Evolutionary conservation across 2,329 filamentous ascomycete species (phyloP).

Genomic region (Claviceps humidiphila): DNA sequence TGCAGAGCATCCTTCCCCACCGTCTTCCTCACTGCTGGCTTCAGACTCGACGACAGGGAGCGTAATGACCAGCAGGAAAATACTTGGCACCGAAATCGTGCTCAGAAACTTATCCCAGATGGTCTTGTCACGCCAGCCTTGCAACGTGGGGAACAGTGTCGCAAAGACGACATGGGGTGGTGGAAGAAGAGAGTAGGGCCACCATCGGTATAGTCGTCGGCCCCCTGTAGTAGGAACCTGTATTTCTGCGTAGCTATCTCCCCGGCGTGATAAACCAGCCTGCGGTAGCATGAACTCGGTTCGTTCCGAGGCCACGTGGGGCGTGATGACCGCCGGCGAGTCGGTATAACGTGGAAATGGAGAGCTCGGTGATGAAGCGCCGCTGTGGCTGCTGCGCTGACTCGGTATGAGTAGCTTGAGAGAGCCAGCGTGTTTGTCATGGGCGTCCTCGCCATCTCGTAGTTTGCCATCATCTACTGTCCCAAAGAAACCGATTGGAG

Average conservation of each 20-base stretch:
- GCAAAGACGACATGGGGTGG: slow-evolving; percentile 56
- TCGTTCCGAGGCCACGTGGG: slow-evolving; percentile 25
- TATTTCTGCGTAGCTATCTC: slow-evolving; percentile 33
- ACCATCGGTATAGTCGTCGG: slow-evolving; percentile 51
- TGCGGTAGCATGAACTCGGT: slow-evolving; percentile 44
- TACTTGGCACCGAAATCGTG: slow-evolving; percentile 72
- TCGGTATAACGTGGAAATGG: slow-evolving; percentile 61
- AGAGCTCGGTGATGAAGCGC: slow-evolving; percentile 35
- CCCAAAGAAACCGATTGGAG: slow-evolving; percentile 18
- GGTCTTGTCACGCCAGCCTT: slow-evolving; percentile 69
- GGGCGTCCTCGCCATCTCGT: neutral
- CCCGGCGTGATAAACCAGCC: slow-evolving; percentile 22
- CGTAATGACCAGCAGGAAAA: slow-evolving; percentile 81
- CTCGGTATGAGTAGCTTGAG: slow-evolving; percentile 36
- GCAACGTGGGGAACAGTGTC: slow-evolving; percentile 78
- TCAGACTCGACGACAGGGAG: slow-evolving; percentile 77
- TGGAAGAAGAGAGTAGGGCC: slow-evolving; percentile 65
- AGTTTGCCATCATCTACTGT: neutral
- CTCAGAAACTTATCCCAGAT: slow-evolving; percentile 75
- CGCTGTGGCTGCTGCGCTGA: slow-evolving; percentile 28
- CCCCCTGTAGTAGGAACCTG: slow-evolving; percentile 23
- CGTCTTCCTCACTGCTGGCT: slow-evolving; percentile 32
- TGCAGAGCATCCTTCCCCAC: slow-evolving; percentile 16
- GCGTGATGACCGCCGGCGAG: slow-evolving; percentile 32
- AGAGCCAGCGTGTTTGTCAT: slow-evolving; percentile 8